Evolutionary conservation across 208 protist species (phyloP), one percentile per base, ranked within the genome.

Genomic region (Perkinsela sp.): DNA sequence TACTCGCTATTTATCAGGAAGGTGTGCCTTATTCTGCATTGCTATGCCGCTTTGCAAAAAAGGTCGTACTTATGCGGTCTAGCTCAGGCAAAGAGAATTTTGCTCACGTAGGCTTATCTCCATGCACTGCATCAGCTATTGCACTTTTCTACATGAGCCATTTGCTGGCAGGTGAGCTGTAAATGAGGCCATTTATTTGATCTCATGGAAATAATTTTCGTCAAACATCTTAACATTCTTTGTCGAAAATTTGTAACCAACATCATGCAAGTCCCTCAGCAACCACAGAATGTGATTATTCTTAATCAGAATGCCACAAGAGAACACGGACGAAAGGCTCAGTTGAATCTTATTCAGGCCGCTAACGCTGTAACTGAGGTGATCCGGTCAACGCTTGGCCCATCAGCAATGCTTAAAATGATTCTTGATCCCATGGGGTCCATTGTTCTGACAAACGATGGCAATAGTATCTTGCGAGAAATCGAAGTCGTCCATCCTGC

Each of bases 371-470:
- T 99, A 15, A 93, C 95, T 31, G 93, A 97, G 72, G 88, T 99
- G 70, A 96, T 99, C 77, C 90, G 96, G 77, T 98, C 96, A 68
- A 97, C 93, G 29, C 83, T 99, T 1, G 98, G 98, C 28, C 98
- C 98, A 66, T 92, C 93, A 67, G 90, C 95, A 32, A 99, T 99
- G 97, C 86, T 99, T 28, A 99, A 99, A 84, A 99, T 99, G 98
- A 96, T 99, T 70, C 81, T 99, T 30, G 96, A 98, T 75, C 94
- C 94, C 48, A 99, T 98, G 94, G 98, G 97, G 31, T 94, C 95
- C 66, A 97, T 98, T 48, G 93, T 98, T 29, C 85, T 99, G 31
- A 99, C 97, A 32, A 99, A 99, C 78, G 98, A 99, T 77, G 98
- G 98, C 66, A 99, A 99, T 80, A 92, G 93, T 67, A 99, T 99